Base-by-base conservation (phyloP, 768 basidiomycete genomes). In the Naganishia antarctica region DNA sequence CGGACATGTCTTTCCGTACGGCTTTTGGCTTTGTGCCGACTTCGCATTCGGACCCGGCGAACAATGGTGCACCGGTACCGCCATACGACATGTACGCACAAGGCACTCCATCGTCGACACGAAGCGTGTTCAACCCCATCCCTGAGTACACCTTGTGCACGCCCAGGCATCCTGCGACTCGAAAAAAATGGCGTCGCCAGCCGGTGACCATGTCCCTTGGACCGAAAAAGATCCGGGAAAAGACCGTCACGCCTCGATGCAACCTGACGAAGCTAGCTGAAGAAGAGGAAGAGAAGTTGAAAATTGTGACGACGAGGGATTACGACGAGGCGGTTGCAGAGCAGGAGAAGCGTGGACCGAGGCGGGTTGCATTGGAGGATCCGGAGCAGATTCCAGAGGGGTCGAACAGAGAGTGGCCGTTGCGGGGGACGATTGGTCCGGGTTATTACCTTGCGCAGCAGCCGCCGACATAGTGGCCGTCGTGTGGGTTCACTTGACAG, bases 1-100 rank as follows among this genome's bases (percentile, higher is more conserved):
- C 18, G 21, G 53, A 57, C 32, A 57, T 57, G 53, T 37, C 53
- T 8, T 57, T 57, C 34, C 53, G 53, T 8, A 57, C 53, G 53
- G 53, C 53, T 3, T 57, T 57, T 26, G 53, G 53, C 53, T 57
- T 57, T 26, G 34, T 57, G 12, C 53, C 53, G 5, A 37, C 37
- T 2, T 23, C 34, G 23, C 53, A 57, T 15, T 40, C 53, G 2
- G 34, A 57, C 32, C 2, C 53, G 8, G 53, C 18, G 18, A 16
- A 40, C 34, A 29, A 57, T 13, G 53, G 53, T 16, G 34, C 53
- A 12, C 53, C 53, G 32, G 25, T 57, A 3, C 53, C 53, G 23
- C 53, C 53, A 6, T 57, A 37, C 53, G 37, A 57, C 34, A 57
- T 57, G 53, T 57, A 57, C 23, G 53, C 53, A 7, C 53, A 40